Percentiles rank a stretch among this genome's conserved stretches.
phyloP scores from a whole-genome alignment of 257 asterid species.

The Handroanthus guayacan region DNA sequence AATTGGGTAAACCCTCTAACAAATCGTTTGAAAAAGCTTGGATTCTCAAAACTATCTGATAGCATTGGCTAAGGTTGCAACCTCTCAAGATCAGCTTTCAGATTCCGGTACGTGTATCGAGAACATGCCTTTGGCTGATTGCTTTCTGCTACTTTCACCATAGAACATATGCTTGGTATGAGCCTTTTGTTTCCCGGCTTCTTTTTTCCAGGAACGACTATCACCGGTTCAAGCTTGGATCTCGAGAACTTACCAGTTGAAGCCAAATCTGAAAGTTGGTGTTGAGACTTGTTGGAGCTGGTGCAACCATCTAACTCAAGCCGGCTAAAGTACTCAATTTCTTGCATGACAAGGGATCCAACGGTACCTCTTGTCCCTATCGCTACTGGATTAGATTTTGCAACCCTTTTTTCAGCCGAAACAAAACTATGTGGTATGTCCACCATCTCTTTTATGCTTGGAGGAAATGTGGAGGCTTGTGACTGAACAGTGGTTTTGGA shows the following conservation, averaged over 20 bases:
- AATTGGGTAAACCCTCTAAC: slow-evolving; percentile 63
- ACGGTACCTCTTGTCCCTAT: slow-evolving; percentile 58
- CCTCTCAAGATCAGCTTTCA: slow-evolving; percentile 49
- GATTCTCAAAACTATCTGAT: slow-evolving; percentile 74
- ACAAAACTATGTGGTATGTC: slow-evolving; percentile 31
- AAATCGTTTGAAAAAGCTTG: slow-evolving; percentile 67
- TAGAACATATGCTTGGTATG: slow-evolving; percentile 64
- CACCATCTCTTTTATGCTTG: slow-evolving; percentile 36
- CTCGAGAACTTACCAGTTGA: slow-evolving; percentile 33
- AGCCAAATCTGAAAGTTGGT: slow-evolving; percentile 38
- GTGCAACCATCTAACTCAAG: slow-evolving; percentile 28
- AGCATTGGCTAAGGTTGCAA: slow-evolving; percentile 35
- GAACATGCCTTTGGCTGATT: slow-evolving; percentile 22
- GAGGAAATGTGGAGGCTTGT: slow-evolving; percentile 39
- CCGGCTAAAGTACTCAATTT: slow-evolving; percentile 50
- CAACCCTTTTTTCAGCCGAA: slow-evolving; percentile 40
- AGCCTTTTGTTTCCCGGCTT: slow-evolving; percentile 56
- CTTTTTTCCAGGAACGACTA: slow-evolving; percentile 47
- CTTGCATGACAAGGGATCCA: slow-evolving; percentile 58
- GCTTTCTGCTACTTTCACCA: slow-evolving; percentile 59
- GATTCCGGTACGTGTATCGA: slow-evolving; percentile 40
- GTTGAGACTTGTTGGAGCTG: slow-evolving; percentile 43
- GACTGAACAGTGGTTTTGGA: slow-evolving; percentile 39
- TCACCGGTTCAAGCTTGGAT: slow-evolving; percentile 41
- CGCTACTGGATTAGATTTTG: slow-evolving; percentile 48